Percentiles rank a stretch among this genome's conserved stretches.
phyloP scores from a whole-genome alignment of 208 protist species.

The Blastocrithidia nonstop region DNA sequence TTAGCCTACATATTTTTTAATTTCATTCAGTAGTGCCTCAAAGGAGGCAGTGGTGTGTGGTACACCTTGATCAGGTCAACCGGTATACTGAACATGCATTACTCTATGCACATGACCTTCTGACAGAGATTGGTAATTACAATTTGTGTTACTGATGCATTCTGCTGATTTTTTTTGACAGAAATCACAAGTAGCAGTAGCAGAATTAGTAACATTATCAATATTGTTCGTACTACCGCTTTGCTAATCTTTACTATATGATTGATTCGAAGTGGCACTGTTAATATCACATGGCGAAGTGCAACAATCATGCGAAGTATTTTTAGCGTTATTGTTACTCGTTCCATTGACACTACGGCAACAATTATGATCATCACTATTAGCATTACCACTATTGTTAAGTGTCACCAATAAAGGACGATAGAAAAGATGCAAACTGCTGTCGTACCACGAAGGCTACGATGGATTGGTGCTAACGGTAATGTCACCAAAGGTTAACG shows the following conservation, averaged over 20 bases:
- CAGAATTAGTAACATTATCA: no score
- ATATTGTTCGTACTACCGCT: no score
- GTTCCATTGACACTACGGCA: slow-evolving; percentile 1
- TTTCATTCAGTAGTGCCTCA: slow-evolving; percentile 30
- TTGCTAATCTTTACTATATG: no score
- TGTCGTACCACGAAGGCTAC: slow-evolving; percentile 13
- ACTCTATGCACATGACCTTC: slow-evolving; percentile 10
- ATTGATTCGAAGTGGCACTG: no score
- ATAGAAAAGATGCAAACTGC: slow-evolving; percentile 6
- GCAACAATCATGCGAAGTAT: no score
- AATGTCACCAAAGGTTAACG: slow-evolving; percentile 9
- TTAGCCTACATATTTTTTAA: slow-evolving; percentile 7
- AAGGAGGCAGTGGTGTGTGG: slow-evolving; percentile 40
- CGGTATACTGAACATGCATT: slow-evolving; percentile 60
- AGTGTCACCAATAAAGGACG: slow-evolving; percentile 8
- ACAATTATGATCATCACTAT: neutral
- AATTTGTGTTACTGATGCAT: no score
- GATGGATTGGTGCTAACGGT: slow-evolving; percentile 17
- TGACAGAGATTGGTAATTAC: no score
- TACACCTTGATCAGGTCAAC: slow-evolving; percentile 76
- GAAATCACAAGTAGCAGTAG: no score
- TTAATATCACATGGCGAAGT: no score
- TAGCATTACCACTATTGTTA: slow-evolving; percentile 1
- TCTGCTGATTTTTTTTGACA: no score
- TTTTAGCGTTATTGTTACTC: no score